Evolutionary conservation across 805 yeast genomes (phyloP).

Genomic region (Candida koratica): DNA sequence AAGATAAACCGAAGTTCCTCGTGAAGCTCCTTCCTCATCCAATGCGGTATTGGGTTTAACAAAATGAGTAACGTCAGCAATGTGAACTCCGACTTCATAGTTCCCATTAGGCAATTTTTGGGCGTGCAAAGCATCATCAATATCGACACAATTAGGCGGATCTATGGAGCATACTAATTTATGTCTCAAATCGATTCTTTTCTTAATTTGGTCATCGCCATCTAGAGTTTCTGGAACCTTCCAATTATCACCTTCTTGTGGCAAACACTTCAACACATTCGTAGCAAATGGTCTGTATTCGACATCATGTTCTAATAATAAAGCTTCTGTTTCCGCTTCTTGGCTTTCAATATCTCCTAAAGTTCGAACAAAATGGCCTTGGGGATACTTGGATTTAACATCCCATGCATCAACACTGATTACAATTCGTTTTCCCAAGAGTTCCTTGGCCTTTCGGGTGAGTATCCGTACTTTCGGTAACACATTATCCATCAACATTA

Average conservation of each 20-base stretch:
- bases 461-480: constrained; percentile 83
- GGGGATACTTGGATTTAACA: constrained; percentile 73
- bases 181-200: constrained; percentile 83
- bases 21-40: constrained; percentile 92
- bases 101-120: constrained; percentile 81
- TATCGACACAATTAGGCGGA: constrained; percentile 98
- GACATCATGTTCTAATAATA: constrained; percentile 89
- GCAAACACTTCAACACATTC: constrained; percentile 86
- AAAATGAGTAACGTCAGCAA: constrained; percentile 97
- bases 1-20: constrained; percentile 95
- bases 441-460: constrained; percentile 79
- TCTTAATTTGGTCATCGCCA: constrained; percentile 51
- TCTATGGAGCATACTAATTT: constrained; percentile 91
- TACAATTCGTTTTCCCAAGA: constrained; percentile 86
- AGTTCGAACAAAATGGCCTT: constrained; percentile 86
- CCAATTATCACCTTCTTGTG: constrained; percentile 93
- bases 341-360: constrained; percentile 89
- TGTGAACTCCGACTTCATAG: constrained; percentile 96
- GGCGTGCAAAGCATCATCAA: constrained; percentile 95
- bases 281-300: constrained; percentile 95
- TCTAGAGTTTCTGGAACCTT: constrained; percentile 64
- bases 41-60: constrained; percentile 89
- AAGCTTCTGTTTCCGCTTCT: constrained; percentile 94
- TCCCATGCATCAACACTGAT: constrained; percentile 95
- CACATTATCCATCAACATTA: constrained; percentile 81